Conservation (phyloP, 495 filamentous ascomycete species). For the Acidiella bohemica region DNA sequence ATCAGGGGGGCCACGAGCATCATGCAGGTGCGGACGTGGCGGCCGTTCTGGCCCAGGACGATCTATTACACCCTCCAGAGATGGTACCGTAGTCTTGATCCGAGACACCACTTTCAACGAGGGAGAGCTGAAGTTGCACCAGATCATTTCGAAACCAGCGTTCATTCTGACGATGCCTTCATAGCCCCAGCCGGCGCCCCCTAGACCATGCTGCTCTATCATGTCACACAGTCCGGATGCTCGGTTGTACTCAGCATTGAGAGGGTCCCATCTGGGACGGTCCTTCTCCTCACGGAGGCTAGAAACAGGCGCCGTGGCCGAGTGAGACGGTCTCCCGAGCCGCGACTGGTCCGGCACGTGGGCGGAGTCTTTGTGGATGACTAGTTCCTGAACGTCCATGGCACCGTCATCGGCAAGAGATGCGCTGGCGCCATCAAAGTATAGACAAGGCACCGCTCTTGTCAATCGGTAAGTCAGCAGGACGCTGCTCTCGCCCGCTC, state of each 20-base stretch:
- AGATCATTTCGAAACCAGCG: slow-evolving; percentile 35
- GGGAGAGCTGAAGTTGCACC: slow-evolving; percentile 31
- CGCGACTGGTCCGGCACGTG: slow-evolving; percentile 18
- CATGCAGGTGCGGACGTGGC: not conserved
- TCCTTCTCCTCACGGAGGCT: too few species aligned
- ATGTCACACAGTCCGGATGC: slow-evolving; percentile 31
- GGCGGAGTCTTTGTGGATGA: slow-evolving; percentile 30
- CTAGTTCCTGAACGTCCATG: slow-evolving; percentile 31
- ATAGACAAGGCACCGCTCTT: slow-evolving; percentile 26
- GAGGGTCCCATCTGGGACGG: slow-evolving; percentile 14
- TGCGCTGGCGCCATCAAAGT: slow-evolving; percentile 35
- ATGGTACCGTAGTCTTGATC: not conserved
- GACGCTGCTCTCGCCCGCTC: slow-evolving; percentile 24
- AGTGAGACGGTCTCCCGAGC: slow-evolving; percentile 4
- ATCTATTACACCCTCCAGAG: too few species aligned
- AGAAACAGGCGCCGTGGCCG: too few species aligned
- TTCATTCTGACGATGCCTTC: slow-evolving; percentile 38
- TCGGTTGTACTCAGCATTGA: slow-evolving; percentile 31
- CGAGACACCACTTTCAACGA: slow-evolving; percentile 26
- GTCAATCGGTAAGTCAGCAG: slow-evolving; percentile 34
- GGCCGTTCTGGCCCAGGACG: too few species aligned
- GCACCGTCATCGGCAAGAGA: slow-evolving; percentile 28
- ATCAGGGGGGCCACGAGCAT: not conserved
- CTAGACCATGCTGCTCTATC: slow-evolving; percentile 17
- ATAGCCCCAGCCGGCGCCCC: slow-evolving; percentile 28